These are phyloP conservation scores for Pulveroboletus sp. DNA, from an alignment of 768 basidiomycete genomes.

Conservation along the genomic window DNA sequence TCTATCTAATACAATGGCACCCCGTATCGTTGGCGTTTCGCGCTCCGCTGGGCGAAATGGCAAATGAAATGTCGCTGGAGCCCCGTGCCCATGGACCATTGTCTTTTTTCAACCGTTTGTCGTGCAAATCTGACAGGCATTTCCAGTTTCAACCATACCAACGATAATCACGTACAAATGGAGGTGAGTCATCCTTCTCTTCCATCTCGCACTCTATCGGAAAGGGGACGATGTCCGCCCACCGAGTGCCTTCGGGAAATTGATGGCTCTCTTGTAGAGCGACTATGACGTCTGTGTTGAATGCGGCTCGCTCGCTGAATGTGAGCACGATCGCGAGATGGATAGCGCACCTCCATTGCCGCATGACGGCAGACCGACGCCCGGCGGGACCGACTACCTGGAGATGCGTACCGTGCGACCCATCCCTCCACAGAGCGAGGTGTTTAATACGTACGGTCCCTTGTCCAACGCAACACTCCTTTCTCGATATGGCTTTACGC, in stretches of 20 bases:
- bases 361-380: constrained; percentile 12
- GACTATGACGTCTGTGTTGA: constrained; percentile 71
- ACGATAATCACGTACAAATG: constrained; percentile 69
- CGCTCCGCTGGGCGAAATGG: neutral
- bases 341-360: constrained; percentile 9
- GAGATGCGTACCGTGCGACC: constrained; percentile 66
- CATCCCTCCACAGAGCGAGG: constrained; percentile 51
- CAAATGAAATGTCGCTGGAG: neutral
- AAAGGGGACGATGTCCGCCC: neutral
- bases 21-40: neutral
- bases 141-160: constrained; percentile 68
- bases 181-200: constrained; percentile 47
- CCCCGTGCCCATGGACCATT: neutral
- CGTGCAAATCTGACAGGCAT: constrained; percentile 13
- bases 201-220: constrained; percentile 20
- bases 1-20: constrained; percentile 2
- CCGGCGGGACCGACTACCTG: constrained; percentile 37
- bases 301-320: constrained; percentile 69
- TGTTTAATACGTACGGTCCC: constrained; percentile 78
- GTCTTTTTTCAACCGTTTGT: neutral
- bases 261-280: constrained; percentile 40
- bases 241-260: constrained; percentile 1
- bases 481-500: constrained; percentile 66
- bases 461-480: constrained; percentile 67
- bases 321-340: constrained; percentile 56